Evolutionary conservation across 2,329 filamentous ascomycete species (phyloP).

Genomic region (Parastagonospora nodorum): DNA sequence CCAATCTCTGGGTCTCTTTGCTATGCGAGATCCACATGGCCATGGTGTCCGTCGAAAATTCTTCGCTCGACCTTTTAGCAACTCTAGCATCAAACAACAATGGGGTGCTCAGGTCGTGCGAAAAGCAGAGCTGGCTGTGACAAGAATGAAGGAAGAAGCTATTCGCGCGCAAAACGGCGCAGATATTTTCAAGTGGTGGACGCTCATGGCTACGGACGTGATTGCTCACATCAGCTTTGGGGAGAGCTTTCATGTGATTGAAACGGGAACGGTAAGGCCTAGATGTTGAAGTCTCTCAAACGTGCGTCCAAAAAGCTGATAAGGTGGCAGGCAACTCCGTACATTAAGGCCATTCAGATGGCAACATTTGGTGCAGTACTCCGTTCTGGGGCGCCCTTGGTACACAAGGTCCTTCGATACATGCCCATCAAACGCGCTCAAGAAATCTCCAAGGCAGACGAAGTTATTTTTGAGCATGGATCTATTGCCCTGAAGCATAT

Average conservation of each 20-base stretch:
- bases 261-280: slow-evolving; percentile 52
- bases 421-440: not conserved
- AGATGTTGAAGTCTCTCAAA: not conserved
- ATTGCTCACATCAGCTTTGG: slow-evolving; percentile 62
- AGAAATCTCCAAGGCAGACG: not conserved
- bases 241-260: slow-evolving; percentile 60
- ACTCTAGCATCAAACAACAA: slow-evolving; percentile 10
- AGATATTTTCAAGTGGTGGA: slow-evolving; percentile 61
- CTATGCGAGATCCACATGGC: slow-evolving; percentile 42
- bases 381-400: not conserved
- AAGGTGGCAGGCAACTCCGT: not conserved
- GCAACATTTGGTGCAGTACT: not conserved
- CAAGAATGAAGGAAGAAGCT: slow-evolving; percentile 54
- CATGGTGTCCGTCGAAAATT: slow-evolving; percentile 45
- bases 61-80: slow-evolving; percentile 44
- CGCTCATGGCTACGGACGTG: slow-evolving; percentile 60
- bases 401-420: not conserved
- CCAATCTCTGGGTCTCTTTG: slow-evolving; percentile 40
- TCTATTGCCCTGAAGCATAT: not conserved
- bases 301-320: not conserved
- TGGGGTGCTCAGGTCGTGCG: slow-evolving; percentile 42
- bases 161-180: slow-evolving; percentile 30
- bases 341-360: not conserved
- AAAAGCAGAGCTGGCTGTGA: slow-evolving; percentile 49
- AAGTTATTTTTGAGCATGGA: not conserved